Evolutionary conservation across 1,139 yeast genomes (phyloP).

Genomic region (Zygosaccharomyces pseudobailii): DNA sequence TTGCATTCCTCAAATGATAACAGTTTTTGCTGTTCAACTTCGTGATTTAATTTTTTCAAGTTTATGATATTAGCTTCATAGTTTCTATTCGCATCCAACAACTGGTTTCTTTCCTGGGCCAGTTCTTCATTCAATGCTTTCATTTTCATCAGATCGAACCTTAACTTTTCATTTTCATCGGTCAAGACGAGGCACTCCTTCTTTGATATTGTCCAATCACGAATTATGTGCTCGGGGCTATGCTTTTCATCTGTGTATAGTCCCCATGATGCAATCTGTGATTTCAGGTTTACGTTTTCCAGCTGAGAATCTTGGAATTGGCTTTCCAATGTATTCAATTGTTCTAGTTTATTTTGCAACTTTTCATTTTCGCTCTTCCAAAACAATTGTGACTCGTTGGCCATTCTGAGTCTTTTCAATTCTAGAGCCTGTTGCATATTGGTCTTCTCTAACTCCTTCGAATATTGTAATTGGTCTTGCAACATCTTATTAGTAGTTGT

Average conservation of each 20-base stretch:
- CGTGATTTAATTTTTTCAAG: slow-evolving; percentile 38
- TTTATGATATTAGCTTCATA: slow-evolving; percentile 35
- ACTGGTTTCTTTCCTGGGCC: slow-evolving; percentile 36
- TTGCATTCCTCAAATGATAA: slow-evolving; percentile 58
- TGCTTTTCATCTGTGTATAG: slow-evolving; percentile 29
- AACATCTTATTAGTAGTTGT: slow-evolving; percentile 47
- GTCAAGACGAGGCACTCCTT: slow-evolving; percentile 40
- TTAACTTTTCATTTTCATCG: slow-evolving; percentile 37
- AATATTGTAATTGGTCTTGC: slow-evolving; percentile 51
- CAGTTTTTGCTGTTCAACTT: slow-evolving; percentile 49
- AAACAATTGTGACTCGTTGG: slow-evolving; percentile 45
- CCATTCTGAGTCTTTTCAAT: slow-evolving; percentile 39
- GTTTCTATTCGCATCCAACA: slow-evolving; percentile 32
- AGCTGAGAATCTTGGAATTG: slow-evolving; percentile 49
- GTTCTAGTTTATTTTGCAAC: slow-evolving; percentile 41
- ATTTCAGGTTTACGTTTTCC: slow-evolving; percentile 46
- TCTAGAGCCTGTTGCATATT: slow-evolving; percentile 46
- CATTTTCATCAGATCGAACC: slow-evolving; percentile 29
- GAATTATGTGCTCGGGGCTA: slow-evolving; percentile 36
- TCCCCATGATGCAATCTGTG: slow-evolving; percentile 31
- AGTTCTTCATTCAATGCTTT: slow-evolving; percentile 35
- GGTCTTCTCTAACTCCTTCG: slow-evolving; percentile 51
- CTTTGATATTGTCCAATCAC: slow-evolving; percentile 36
- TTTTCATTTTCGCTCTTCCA: slow-evolving; percentile 48
- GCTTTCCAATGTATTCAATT: slow-evolving; percentile 44